Evolutionary conservation across 2,329 filamentous ascomycete genomes (phyloP).

Genomic region (Bipolaris victoriae): DNA sequence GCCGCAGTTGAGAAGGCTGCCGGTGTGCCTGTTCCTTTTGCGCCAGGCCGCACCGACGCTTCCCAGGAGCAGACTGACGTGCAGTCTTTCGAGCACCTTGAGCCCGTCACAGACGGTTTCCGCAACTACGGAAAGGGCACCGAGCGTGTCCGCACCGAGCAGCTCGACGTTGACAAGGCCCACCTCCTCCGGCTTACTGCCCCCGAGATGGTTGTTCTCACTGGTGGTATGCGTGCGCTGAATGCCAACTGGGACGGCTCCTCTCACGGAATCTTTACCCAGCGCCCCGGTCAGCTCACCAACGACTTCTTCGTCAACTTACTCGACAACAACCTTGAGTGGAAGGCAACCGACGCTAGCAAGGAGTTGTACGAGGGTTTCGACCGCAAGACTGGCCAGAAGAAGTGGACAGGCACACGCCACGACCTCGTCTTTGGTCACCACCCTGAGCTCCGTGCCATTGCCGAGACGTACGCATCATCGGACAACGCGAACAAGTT

Average conservation of each 20-base stretch:
- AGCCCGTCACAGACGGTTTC: slow-evolving; percentile 77
- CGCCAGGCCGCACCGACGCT: slow-evolving; percentile 74
- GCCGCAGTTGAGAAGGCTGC: slow-evolving; percentile 77
- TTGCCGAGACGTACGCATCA: slow-evolving; percentile 72
- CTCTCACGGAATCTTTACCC: slow-evolving; percentile 70
- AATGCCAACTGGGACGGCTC: slow-evolving; percentile 76
- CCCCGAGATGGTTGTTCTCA: slow-evolving; percentile 72
- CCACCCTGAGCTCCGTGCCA: slow-evolving; percentile 74
- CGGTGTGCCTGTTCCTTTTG: slow-evolving; percentile 70
- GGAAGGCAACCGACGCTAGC: slow-evolving; percentile 62
- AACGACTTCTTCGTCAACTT: slow-evolving; percentile 86
- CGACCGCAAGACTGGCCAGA: slow-evolving; percentile 68
- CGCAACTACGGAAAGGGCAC: slow-evolving; percentile 75
- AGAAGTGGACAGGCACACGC: slow-evolving; percentile 74
- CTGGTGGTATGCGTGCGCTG: slow-evolving; percentile 74
- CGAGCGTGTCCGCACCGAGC: slow-evolving; percentile 67
- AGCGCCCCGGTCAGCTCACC: slow-evolving; percentile 69
- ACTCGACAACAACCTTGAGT: slow-evolving; percentile 69
- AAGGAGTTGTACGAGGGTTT: slow-evolving; percentile 66
- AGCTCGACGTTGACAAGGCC: slow-evolving; percentile 74
- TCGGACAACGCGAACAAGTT: slow-evolving; percentile 68
- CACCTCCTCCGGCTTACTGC: slow-evolving; percentile 72
- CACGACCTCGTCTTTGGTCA: slow-evolving; percentile 74
- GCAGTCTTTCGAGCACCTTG: slow-evolving; percentile 67
- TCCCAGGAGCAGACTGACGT: slow-evolving; percentile 74